phyloP scores from a whole-genome alignment of 1,139 yeast genomes.

The Kazachstania sp. region DNA sequence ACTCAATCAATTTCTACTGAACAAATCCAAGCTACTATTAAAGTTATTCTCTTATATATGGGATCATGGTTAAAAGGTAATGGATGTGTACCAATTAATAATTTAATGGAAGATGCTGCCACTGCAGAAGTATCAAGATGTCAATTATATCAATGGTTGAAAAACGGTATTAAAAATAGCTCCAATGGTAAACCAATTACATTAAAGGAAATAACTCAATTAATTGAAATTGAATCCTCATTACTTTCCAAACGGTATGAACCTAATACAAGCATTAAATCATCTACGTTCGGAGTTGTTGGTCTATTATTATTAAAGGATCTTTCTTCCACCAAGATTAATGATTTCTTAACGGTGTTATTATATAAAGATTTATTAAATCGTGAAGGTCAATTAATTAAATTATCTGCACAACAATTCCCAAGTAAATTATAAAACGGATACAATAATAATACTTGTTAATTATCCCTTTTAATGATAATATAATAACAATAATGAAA shows the following conservation, averaged over 20 bases:
- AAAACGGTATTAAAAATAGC: constrained; percentile 51
- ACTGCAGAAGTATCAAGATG: constrained; percentile 81
- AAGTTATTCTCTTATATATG: constrained; percentile 70
- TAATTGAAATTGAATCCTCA: constrained; percentile 55
- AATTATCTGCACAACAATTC: constrained; percentile 14
- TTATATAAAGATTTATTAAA: constrained; percentile 63
- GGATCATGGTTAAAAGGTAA: constrained; percentile 80
- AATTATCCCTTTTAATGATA: no score
- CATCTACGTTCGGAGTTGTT: constrained; percentile 37
- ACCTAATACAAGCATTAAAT: constrained; percentile 34
- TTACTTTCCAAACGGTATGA: constrained; percentile 36
- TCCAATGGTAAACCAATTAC: constrained; percentile 55
- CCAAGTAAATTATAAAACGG: constrained; percentile 3
- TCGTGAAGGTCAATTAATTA: constrained; percentile 6
- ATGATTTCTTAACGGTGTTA: constrained; percentile 67
- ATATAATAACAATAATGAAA: no score
- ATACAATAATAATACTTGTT: neutral
- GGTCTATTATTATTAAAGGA: constrained; percentile 55
- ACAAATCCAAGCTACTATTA: constrained; percentile 63
- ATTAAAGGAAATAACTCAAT: constrained; percentile 46
- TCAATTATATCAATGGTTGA: constrained; percentile 77
- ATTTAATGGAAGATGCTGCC: constrained; percentile 83
- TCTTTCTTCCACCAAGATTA: constrained; percentile 58
- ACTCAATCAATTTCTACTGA: constrained; percentile 52
- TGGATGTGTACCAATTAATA: constrained; percentile 80